Evolutionary conservation across 2,329 filamentous ascomycete species (phyloP).

Genomic region (Thielaviopsis cerberus): DNA sequence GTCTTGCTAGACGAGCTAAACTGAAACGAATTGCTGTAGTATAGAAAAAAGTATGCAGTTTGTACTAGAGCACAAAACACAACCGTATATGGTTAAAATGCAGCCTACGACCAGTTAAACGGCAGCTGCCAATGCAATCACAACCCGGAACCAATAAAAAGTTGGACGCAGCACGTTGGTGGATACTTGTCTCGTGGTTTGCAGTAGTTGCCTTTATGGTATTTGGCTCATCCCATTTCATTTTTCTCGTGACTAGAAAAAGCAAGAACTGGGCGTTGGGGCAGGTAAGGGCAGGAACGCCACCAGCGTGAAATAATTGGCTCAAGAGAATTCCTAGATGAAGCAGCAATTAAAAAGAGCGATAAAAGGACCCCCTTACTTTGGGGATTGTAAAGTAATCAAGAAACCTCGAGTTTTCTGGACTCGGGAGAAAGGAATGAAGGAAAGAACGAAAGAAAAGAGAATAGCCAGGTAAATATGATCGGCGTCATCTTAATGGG

Average conservation of each 20-base stretch:
- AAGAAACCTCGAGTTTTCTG: neutral
- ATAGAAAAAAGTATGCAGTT: no score
- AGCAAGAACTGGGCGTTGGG: no score
- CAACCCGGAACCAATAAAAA: neutral
- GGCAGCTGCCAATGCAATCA: neutral
- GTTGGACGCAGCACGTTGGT: neutral
- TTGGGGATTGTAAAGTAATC: neutral
- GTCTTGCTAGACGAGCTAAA: no score
- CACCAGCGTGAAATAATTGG: no score
- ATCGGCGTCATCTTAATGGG: neutral
- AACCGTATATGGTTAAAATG: neutral
- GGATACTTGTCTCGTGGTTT: neutral
- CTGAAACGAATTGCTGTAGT: no score
- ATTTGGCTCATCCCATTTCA: neutral
- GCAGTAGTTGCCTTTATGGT: neutral
- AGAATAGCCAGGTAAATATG: neutral
- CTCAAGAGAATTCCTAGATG: neutral
- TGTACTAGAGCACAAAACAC: neutral
- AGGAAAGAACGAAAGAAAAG: neutral
- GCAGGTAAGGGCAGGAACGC: no score
- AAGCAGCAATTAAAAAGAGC: neutral
- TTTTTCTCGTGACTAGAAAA: no score
- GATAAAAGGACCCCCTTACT: neutral
- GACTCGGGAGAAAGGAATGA: no score
- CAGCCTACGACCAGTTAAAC: neutral